Base-by-base conservation (phyloP, 164 flowering plant genomes). In the Hamamelis virginiana region DNA sequence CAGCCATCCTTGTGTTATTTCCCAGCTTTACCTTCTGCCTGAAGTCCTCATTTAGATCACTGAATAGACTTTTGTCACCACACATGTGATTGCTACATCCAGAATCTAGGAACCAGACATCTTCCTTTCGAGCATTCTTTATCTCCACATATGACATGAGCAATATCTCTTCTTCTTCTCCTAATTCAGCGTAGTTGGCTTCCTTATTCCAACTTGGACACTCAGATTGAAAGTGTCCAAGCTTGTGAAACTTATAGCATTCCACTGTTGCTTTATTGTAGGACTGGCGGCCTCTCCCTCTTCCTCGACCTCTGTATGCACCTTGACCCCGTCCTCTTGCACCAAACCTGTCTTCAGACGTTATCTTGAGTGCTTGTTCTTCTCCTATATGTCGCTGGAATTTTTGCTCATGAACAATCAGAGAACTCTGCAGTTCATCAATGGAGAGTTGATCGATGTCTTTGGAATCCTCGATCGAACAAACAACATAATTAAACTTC, bases 81-180 rank as follows among this genome's bases (percentile, higher is more conserved):
- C 64, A 55, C 72, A 74, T 74, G 23, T 74, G 76, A 22, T 68
- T 74, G 19, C 60, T 44, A 14, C 65, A 74, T 18, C 68, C 72
- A 0, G 69, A 55, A 44, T 74, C 68, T 0, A 68, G 19, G 19
- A 44, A 69, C 76, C 53, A 74, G 0, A 26, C 9, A 27, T 69
- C 61, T 52, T 44, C n/a, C 14, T 14, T 25, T 3, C 10, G 0
- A 10, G 48, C 58, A 19, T 22, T 15, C 0, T 46, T 13, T 0
- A 50, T 18, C 21, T 69, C 64, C 10, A 48, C 58, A 43, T 74
- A 45, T 4, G 61, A 43, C 73, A 69, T 69, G 1, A 64, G 12
- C 9, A 74, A 15, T 25, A 63, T 25, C 13, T 74, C 77, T 57
- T 74, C 55, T 13, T 69, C 12, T 27, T 61, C 66, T 1, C 25